A percentile compares a stretch with the other conserved stretches of the same genome.
Conservation (phyloP, 148 eudicot genomes). For the Pouteria glomerata region DNA sequence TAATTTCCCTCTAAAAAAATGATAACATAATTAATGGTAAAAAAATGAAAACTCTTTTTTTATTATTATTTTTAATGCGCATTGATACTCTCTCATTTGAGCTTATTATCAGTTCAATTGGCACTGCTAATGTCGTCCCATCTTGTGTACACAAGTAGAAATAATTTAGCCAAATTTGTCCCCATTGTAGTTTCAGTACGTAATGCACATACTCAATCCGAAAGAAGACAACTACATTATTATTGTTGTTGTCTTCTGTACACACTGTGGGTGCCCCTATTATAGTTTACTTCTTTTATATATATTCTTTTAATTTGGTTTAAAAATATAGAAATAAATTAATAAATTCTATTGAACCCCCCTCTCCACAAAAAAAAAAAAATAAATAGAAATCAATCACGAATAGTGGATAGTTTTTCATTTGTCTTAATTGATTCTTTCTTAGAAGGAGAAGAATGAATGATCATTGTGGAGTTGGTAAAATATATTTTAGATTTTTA, state of each 20-base stretch:
- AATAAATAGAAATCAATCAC: background rate
- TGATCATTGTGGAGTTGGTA: conserved; percentile 29
- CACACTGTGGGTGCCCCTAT: conserved; percentile 6
- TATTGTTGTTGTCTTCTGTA: conserved; percentile 35
- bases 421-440: conserved; percentile 19
- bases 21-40: no score
- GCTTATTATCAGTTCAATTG: no score
- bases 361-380: no score
- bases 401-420: background rate
- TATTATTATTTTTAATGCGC: no score
- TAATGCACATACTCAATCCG: conserved; percentile 11
- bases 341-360: background rate
- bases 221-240: conserved; percentile 40
- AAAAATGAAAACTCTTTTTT: no score
- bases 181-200: conserved; percentile 13
- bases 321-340: no score
- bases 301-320: no score
- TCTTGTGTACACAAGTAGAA: background rate
- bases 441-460: conserved; percentile 17
- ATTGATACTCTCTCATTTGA: no score
- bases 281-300: conserved; percentile 5
- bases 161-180: conserved; percentile 28
- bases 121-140: background rate
- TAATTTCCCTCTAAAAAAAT: background rate
- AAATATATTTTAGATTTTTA: conserved; percentile 8